Conservation (phyloP, 495 filamentous ascomycete genomes). For the Pseudomonodictys pantanalensis region DNA sequence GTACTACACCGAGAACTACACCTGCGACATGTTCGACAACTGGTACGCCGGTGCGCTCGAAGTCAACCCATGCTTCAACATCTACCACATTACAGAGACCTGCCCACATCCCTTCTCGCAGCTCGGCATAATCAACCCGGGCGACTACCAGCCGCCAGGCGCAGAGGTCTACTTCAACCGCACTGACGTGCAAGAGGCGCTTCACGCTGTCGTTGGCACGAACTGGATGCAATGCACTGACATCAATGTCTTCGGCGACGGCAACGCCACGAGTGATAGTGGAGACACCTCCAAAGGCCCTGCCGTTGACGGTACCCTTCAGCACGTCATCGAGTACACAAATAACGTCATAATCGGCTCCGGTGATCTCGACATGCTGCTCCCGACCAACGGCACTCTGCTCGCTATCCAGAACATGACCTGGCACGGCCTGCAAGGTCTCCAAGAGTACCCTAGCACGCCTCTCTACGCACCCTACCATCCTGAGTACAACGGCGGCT, state of each 20-base stretch:
- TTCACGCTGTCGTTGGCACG: conserved; percentile 46
- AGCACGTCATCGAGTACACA: conserved; percentile 35
- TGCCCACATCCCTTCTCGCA: conserved; percentile 73
- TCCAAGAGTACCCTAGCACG: conserved; percentile 52
- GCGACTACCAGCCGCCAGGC: conserved; percentile 43
- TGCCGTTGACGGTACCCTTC: conserved; percentile 21
- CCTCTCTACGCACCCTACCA: conserved; percentile 67
- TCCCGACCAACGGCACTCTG: conserved; percentile 65
- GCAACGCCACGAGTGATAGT: conserved; percentile 6
- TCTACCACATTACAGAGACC: conserved; percentile 71
- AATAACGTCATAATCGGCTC: conserved; percentile 54
- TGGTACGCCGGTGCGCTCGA: conserved; percentile 54
- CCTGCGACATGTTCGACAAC: conserved; percentile 58
- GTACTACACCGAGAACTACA: conserved; percentile 19
- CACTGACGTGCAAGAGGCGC: conserved; percentile 68
- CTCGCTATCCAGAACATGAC: conserved; percentile 80
- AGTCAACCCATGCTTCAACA: conserved; percentile 78
- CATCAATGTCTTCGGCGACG: conserved; percentile 53
- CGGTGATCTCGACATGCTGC: conserved; percentile 59
- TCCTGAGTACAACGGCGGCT: conserved; percentile 39
- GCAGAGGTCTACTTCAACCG: conserved; percentile 73
- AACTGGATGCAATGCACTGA: conserved; percentile 61
- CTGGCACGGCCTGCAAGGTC: conserved; percentile 69
- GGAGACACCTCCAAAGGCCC: conserved; percentile 20
- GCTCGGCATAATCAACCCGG: conserved; percentile 65